phyloP scores from a whole-genome alignment of 129 eudicot genomes.

The Glebionis coronaria region DNA sequence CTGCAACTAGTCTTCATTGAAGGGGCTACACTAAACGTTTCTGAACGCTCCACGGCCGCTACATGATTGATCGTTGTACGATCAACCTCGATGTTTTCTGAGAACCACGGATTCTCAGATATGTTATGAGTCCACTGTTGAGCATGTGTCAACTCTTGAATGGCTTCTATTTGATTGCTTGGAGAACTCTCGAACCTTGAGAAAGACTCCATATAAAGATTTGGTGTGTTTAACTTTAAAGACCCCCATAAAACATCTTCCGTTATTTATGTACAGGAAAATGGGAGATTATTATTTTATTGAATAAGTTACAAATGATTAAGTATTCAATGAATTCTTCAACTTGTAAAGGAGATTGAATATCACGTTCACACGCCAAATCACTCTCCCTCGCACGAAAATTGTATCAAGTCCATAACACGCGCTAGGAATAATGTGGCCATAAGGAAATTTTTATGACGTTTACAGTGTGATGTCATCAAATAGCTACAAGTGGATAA shows the following conservation, averaged over 20 bases:
- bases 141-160: conserved; percentile 29
- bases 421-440: not conserved
- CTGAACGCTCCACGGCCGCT: conserved; percentile 16
- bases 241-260: not conserved
- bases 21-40: conserved; percentile 17
- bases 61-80: conserved; percentile 16
- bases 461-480: not conserved
- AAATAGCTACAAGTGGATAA: not conserved
- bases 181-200: conserved; percentile 24
- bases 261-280: conserved; percentile 12
- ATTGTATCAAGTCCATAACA: not conserved
- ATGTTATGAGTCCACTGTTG: conserved; percentile 18
- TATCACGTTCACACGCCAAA: not conserved
- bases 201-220: not conserved
- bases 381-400: too few relatives aligned
- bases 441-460: not conserved
- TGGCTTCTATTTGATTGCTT: conserved; percentile 16
- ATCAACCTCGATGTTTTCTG: not conserved
- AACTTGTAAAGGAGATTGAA: too few relatives aligned
- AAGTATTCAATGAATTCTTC: too few relatives aligned
- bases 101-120: conserved; percentile 1
- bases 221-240: not conserved
- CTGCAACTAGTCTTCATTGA: not conserved
- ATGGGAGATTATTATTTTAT: not conserved
- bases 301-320: not conserved